These are phyloP conservation scores for Epichloe sylvatica DNA, from an alignment of 2,329 filamentous ascomycete species.

Conservation along the genomic window DNA sequence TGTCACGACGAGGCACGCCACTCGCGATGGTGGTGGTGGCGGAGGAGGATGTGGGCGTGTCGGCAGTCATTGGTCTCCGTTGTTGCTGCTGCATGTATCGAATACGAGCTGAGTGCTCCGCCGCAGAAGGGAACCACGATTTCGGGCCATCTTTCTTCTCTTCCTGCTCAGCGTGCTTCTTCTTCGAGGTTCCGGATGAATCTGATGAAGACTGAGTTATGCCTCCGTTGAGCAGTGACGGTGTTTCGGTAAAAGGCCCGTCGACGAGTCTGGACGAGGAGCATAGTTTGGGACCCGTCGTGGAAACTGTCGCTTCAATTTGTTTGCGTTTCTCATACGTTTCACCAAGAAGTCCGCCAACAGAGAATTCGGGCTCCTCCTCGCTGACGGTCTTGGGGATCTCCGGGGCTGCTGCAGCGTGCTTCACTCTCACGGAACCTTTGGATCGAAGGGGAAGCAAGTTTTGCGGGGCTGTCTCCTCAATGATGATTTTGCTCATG, in stretches of 20 bases:
- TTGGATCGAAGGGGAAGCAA: background rate
- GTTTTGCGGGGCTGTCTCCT: background rate
- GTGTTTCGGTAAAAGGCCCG: constrained; percentile 39
- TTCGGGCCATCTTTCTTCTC: constrained; percentile 11
- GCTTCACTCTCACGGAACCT: background rate
- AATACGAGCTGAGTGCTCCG: constrained; percentile 23
- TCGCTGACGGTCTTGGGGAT: background rate
- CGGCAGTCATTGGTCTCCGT: constrained; percentile 15
- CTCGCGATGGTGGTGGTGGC: background rate
- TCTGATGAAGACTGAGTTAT: constrained; percentile 12
- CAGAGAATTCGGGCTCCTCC: constrained; percentile 30
- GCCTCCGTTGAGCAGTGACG: constrained; percentile 39
- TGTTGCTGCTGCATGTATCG: constrained; percentile 11
- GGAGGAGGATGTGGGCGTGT: constrained; percentile 3
- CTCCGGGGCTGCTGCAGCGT: background rate
- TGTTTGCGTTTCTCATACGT: constrained; percentile 34
- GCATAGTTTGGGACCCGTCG: constrained; percentile 20
- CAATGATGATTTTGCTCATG: constrained; percentile 5
- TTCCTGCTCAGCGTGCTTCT: constrained; percentile 10
- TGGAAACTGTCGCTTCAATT: constrained; percentile 14
- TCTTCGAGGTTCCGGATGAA: background rate
- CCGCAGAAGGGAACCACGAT: constrained; percentile 25
- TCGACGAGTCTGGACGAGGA: constrained; percentile 13
- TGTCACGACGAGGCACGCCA: constrained; percentile 11
- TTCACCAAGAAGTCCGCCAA: constrained; percentile 37